Evolutionary conservation across 139 green algal species (phyloP), one percentile per base, ranked within the genome.

Genomic region (Picochlorum costavermella): DNA sequence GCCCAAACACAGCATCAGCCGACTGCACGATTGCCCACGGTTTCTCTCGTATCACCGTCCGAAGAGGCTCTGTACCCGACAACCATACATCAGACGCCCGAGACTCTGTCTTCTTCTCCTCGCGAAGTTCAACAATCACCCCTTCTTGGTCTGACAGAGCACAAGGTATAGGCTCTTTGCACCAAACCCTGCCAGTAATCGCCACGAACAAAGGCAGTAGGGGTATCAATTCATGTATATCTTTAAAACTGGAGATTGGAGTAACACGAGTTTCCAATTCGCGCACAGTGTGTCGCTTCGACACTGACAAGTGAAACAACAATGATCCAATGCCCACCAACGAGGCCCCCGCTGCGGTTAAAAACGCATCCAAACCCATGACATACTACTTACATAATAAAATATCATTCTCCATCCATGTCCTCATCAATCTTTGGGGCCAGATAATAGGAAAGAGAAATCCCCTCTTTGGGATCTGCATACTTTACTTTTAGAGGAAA

Each of bases 401-500:
- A 53, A 53, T 26, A 23, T 23, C 17, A 6, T 20, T 8, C 5
- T 0, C 16, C 12, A 53, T 53, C 6, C n/a, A 28, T 10, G 11
- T 23, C n/a, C 46, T 53, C 46, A 14, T 53, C n/a, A 28, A 28
- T 53, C n/a, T 53, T 53, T 53, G 17, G 17, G 16, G 46, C 46
- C n/a, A 40, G 33, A 13, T 40, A 40, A 40, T 11, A 40, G 6
- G 33, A 40, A 8, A 40, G 33, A 40, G 33, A 40, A 40, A 40
- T 40, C 33, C 33, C 33, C 33, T 40, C 8, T 8, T 40, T 40
- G 62, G 94, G 84, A 64, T 95, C 83, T 31, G 55, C 75, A 40
- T 83, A 60, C 77, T 97, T 97, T 74, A 95, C 83, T 51, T 91
- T 91, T 37, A 95, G 72, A 3, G 92, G 92, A 56, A 97, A 82